A percentile compares a stretch with the other conserved stretches of the same genome.
phyloP scores from a whole-genome alignment of 139 green algal genomes.

The Spirogloea muscicola region DNA sequence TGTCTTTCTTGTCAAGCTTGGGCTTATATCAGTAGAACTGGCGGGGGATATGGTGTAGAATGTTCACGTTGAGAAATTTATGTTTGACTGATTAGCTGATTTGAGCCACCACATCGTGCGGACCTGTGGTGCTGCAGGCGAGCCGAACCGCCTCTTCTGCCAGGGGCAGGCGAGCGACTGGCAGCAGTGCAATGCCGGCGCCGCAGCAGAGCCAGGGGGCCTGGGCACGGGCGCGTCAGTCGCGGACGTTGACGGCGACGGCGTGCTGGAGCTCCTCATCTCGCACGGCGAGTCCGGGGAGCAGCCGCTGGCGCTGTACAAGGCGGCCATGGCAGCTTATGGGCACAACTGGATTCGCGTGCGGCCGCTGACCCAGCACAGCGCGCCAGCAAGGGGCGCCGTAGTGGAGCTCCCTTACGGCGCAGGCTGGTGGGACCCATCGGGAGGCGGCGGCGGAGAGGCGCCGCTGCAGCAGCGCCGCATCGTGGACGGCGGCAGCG shows the following conservation, averaged over 20 bases:
- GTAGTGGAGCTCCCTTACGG: slow-evolving; percentile 20
- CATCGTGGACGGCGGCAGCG: slow-evolving; percentile 24
- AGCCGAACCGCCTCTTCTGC: slow-evolving; percentile 28
- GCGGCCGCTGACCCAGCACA: neutral
- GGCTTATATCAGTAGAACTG: too few species aligned
- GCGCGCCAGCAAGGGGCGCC: slow-evolving; percentile 22
- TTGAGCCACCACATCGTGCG: too few species aligned
- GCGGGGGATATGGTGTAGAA: too few species aligned
- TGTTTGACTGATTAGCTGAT: too few species aligned
- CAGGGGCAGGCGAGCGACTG: slow-evolving; percentile 9
- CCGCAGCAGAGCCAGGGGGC: slow-evolving; percentile 10
- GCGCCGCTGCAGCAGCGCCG: too few species aligned
- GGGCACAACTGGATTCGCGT: slow-evolving; percentile 29
- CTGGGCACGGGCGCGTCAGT: slow-evolving; percentile 37
- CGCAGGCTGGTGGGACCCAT: too few species aligned
- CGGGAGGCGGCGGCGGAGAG: too few species aligned
- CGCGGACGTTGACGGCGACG: slow-evolving; percentile 39
- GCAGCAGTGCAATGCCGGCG: slow-evolving; percentile 23
- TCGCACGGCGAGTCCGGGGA: slow-evolving; percentile 20
- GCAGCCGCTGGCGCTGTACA: slow-evolving; percentile 26
- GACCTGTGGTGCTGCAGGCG: too few species aligned
- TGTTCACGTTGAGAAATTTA: too few species aligned
- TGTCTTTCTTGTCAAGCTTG: too few species aligned
- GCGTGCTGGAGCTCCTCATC: slow-evolving; percentile 34
- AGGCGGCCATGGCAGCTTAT: neutral